Conservation (phyloP, 1,139 yeast genomes). For the Debaryomycetaceae sp. region DNA sequence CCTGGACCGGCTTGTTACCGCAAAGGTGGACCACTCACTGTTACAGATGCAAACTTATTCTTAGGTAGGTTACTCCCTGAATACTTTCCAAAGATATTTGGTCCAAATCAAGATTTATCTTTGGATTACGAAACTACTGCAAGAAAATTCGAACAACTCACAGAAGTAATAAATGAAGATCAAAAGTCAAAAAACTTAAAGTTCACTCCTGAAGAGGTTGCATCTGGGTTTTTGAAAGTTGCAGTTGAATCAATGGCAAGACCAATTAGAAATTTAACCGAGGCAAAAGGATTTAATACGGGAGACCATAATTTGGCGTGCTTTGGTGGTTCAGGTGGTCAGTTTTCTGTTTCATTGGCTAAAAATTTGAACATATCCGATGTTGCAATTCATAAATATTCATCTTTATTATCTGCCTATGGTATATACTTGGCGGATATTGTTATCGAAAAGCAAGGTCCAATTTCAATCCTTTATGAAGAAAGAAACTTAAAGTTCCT, state of each 20-base stretch:
- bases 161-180: constrained; percentile 31
- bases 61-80: constrained; percentile 41
- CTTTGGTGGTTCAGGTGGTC: constrained; percentile 51
- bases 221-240: constrained; percentile 41
- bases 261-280: constrained; percentile 44
- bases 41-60: constrained; percentile 45
- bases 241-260: constrained; percentile 48
- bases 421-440: constrained; percentile 46
- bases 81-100: constrained; percentile 42
- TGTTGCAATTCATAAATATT: constrained; percentile 43
- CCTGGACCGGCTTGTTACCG: constrained; percentile 49
- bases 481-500: constrained; percentile 16
- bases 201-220: constrained; percentile 39
- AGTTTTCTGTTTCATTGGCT: constrained; percentile 38
- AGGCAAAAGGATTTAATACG: constrained; percentile 41
- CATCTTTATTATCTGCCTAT: constrained; percentile 43
- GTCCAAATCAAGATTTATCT: constrained; percentile 39
- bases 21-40: constrained; percentile 47
- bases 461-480: constrained; percentile 34
- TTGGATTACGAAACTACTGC: constrained; percentile 32
- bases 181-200: constrained; percentile 15
- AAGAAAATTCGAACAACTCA: constrained; percentile 28
- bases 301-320: constrained; percentile 42
- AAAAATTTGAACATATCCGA: constrained; percentile 35
- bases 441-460: constrained; percentile 64